Base-by-base conservation (phyloP, 768 basidiomycete genomes). In the Lactifluus echinatus region DNA sequence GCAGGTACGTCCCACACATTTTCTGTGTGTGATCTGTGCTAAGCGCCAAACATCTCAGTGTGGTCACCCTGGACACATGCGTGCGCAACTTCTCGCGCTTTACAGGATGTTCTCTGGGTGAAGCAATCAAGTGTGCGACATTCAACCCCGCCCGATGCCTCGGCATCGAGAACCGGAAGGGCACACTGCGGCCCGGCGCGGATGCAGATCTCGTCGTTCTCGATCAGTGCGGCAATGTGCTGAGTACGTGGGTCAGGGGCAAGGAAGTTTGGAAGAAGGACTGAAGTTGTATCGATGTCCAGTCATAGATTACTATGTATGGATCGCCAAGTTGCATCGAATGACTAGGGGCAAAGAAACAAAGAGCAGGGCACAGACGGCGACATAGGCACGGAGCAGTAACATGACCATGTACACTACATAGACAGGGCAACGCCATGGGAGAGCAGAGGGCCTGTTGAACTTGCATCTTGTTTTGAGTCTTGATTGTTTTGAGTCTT, bases 91-190 rank as follows among this genome's bases (percentile, higher is more conserved):
- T 94, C 65, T 79, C 85, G 26, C 74, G 77, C 28, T 95, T 91
- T 69, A 90, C 92, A 0, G 87, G 86, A 6, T 89, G 89, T 66
- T 82, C 89, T 37, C 74, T 95, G 24, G 83, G 85, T 24, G 81
- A 92, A 69, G 87, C 92, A 23, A 85, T 95, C 70, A 82, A 83
- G 56, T 93, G 90, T 66, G 89, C 86, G 40, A 94, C 92, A 2
- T 82, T 78, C 65, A 89, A 90, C 65, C 89, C 92, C 15, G 92
- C 93, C 2, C 85, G 85, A 62, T 86, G 87, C 67, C 78, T 95
- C 19, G 83, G 87, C 17, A 87, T 90, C 53, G 84, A 87, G 68
- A 72, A 83, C 56, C 80, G 73, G 63, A 95, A 93, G 72, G 92
- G 93, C 23, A 86, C 86, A 19, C 73, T 94, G 23, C 78, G 84